A percentile compares a stretch with the other conserved stretches of the same genome.
Evolutionary conservation across 306 rosid species (phyloP).

Genomic region (Sesbania bispinosa): DNA sequence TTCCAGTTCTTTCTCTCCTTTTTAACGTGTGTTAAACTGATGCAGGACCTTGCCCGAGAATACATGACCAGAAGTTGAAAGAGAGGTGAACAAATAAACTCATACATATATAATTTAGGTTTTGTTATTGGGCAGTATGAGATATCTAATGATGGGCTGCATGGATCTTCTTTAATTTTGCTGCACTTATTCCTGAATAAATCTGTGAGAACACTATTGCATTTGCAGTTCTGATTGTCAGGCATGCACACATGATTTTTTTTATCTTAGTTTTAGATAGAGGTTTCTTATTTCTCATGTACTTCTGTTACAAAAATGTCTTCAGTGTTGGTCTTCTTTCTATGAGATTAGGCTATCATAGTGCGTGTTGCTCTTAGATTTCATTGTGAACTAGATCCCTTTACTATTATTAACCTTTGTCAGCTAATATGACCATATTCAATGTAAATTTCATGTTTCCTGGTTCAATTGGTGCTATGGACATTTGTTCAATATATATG

Average conservation of each 20-base stretch:
- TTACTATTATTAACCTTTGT: not conserved
- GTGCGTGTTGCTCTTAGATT: not conserved
- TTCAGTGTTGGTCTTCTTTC: not conserved
- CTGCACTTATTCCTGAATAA: not conserved
- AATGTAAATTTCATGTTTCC: not conserved
- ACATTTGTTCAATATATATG: not conserved
- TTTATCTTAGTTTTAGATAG: not conserved
- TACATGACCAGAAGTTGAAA: constrained; percentile 93
- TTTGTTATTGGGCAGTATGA: not conserved
- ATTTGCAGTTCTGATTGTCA: not conserved
- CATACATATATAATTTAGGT: constrained; percentile 4
- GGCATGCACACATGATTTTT: not conserved
- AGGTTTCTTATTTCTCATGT: constrained; percentile 1
- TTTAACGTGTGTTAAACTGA: not conserved
- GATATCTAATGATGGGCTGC: not conserved
- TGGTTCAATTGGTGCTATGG: not conserved
- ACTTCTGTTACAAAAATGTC: not conserved
- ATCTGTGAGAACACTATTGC: not conserved
- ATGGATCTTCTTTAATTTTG: not conserved
- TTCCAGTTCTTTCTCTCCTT: not conserved
- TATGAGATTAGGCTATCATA: not conserved
- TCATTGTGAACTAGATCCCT: not conserved
- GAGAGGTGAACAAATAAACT: constrained; percentile 63
- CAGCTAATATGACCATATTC: not conserved
- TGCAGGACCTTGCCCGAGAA: constrained; percentile 84